Evolutionary conservation across 2,329 filamentous ascomycete species (phyloP), one percentile per base, ranked within the genome.

Genomic region (Fusarium zealandicum): DNA sequence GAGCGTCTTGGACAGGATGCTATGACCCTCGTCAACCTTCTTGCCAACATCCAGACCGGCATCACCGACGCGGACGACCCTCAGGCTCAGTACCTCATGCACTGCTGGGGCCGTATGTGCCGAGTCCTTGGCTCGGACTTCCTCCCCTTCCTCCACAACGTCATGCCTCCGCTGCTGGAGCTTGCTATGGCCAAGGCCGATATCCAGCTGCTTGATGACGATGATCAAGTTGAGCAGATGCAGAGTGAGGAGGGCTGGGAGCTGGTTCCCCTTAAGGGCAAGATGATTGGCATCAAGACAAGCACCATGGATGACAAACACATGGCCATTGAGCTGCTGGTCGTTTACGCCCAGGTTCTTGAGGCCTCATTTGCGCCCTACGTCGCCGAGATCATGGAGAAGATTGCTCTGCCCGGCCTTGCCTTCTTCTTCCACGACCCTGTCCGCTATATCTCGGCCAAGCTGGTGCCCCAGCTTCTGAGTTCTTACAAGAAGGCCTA

Each of bases 341-440:
- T 96, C 39, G 93, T 99, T 58, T 99, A 99, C 70, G 93, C 95
- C 2, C 92, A 97, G 72, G 93, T 96, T 20, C 83, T 99, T n/a
- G 92, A 97, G 72, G 92, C 83, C 17, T 86, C 90, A 25, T 99
- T 99, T 71, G 92, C 95, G 47, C 91, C 90, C 1, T 98, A 96
- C 64, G 93, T 96, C 45, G 82, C 88, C 37, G 89, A 96, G 55
- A 96, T 96, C 53, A 95, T 98, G 90, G 92, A 96, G 74, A 95
- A 95, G 76, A 96, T 99, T 70, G 93, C 93, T 2, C 80, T 99
- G 17, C 93, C 95, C 7, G 92, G 95, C 16, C 83, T 99, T 40
- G 90, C 92, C 4, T 99, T 99, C 82, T 99, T 98, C 82, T 99
- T 99, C 85, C 95, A 99, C 75, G 95, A 99, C 71, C 93, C 95